Conservation (phyloP, 345 rosid species). For the Theobroma cacao region DNA sequence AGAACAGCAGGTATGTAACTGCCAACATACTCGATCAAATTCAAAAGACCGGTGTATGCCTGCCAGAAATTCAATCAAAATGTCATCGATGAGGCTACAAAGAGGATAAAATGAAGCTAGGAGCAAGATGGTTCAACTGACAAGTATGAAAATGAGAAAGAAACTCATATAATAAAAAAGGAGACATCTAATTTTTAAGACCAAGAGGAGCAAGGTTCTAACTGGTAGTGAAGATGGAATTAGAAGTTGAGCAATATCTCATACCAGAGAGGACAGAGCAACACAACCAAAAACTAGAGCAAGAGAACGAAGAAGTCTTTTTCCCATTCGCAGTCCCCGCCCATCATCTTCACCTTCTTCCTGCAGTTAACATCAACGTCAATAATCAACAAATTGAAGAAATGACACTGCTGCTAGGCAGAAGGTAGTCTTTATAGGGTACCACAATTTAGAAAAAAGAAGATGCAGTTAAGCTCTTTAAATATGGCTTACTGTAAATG, state of each 20-base stretch:
- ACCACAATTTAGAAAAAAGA: neutral
- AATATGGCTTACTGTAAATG: conserved; percentile 54
- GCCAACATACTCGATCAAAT: conserved; percentile 61
- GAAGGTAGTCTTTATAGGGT: neutral
- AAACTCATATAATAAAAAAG: neutral
- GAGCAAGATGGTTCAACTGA: neutral
- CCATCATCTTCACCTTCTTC: conserved; percentile 90
- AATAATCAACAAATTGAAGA: conserved; percentile 18
- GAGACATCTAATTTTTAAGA: neutral
- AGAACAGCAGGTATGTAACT: conserved; percentile 63
- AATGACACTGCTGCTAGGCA: neutral
- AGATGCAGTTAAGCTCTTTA: neutral
- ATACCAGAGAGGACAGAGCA: conserved; percentile 87
- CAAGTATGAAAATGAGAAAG: neutral
- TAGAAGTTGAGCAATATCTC: neutral
- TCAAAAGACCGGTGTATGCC: conserved; percentile 83
- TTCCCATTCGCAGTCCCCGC: conserved; percentile 72
- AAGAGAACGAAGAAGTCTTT: conserved; percentile 84
- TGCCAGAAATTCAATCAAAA: conserved; percentile 37
- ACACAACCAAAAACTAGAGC: conserved; percentile 81
- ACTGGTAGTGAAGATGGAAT: neutral
- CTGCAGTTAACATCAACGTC: conserved; percentile 49
- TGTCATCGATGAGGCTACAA: neutral
- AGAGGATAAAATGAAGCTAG: neutral
- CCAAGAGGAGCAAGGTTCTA: neutral